Evolutionary conservation across 768 basidiomycete species (phyloP).

Genomic region (Psilocybe azurescens): DNA sequence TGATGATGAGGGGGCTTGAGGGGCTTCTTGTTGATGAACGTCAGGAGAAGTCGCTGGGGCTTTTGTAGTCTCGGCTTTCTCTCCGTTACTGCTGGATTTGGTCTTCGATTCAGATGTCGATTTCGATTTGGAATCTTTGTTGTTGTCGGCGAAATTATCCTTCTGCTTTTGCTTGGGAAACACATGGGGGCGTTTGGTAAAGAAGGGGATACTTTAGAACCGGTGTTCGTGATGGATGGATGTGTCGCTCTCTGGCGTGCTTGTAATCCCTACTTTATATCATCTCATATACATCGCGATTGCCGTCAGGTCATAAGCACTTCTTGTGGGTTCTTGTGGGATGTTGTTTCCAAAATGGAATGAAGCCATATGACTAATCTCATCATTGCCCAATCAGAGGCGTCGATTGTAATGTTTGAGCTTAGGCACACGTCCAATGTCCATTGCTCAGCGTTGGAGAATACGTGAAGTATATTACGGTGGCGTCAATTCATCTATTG

Average conservation of each 20-base stretch:
- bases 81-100: slow-evolving; percentile 23
- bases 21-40: neutral
- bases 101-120: slow-evolving; percentile 16
- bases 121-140: slow-evolving; percentile 9
- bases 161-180: slow-evolving; percentile 41
- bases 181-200: slow-evolving; percentile 32
- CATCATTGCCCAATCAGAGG: neutral
- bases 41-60: slow-evolving; percentile 5
- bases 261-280: slow-evolving; percentile 21
- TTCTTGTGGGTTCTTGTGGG: slow-evolving; percentile 23
- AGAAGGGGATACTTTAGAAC: slow-evolving; percentile 10
- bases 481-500: neutral
- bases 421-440: too few relatives aligned
- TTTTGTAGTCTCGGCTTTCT: slow-evolving; percentile 32
- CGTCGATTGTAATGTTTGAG: neutral
- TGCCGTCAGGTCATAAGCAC: slow-evolving; percentile 13
- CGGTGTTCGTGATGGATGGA: slow-evolving; percentile 15
- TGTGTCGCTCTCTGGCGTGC: slow-evolving; percentile 11
- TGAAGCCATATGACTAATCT: slow-evolving; percentile 15
- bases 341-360: slow-evolving; percentile 22
- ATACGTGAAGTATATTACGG: neutral
- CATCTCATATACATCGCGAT: slow-evolving; percentile 12
- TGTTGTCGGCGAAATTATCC: slow-evolving; percentile 36
- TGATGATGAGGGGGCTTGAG: slow-evolving; percentile 2
- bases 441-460: neutral